Evolutionary conservation across 345 rosid genomes (phyloP), one percentile per base, ranked within the genome.

Genomic region (Barbarea vulgaris): DNA sequence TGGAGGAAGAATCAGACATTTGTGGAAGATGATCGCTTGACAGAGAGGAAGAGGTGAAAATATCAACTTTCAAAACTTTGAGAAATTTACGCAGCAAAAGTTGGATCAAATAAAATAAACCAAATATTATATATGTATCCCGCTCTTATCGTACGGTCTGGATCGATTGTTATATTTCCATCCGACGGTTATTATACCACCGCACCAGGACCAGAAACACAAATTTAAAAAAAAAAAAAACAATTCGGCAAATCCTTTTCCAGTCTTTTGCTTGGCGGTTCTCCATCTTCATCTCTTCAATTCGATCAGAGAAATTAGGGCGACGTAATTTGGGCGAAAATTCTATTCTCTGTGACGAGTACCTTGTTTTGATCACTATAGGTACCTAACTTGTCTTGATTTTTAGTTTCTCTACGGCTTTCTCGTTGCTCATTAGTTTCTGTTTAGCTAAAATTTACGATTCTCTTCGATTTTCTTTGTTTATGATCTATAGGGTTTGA

Each of bases 271-370:
- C 36, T 46, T 57, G 61, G 19, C 27, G 48, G 57, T 58, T 75
- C 74, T 75, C 15, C 56, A 28, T 24, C 79, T 51, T 69, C 71
- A 7, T 63, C 18, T 3, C 37, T 33, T 54, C 34, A 62, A 46
- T 44, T 28, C 60, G 70, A 76, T 69, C 42, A 25, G 46, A 64
- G 76, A 55, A 64, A 64, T 70, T 77, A 77, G 80, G 80, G 80
- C 46, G 18, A 37, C 66, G 64, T 54, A 27, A 34, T 76, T 44
- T 42, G 52, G 58, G 76, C 15, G 69, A 70, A 69, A 31, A n/a
- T 8, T 37, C 41, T 69, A 69, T 46, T 8, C 70, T 42, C 33
- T 44, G 24, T 17, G 9, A 5, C 79, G 61, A 19, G 2, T 7
- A 36, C 12, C 24, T 63, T 62, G 33, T 27, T 27, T 44, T 13